phyloP scores from a whole-genome alignment of 148 eudicot species.

The Persicaria maculosa region DNA sequence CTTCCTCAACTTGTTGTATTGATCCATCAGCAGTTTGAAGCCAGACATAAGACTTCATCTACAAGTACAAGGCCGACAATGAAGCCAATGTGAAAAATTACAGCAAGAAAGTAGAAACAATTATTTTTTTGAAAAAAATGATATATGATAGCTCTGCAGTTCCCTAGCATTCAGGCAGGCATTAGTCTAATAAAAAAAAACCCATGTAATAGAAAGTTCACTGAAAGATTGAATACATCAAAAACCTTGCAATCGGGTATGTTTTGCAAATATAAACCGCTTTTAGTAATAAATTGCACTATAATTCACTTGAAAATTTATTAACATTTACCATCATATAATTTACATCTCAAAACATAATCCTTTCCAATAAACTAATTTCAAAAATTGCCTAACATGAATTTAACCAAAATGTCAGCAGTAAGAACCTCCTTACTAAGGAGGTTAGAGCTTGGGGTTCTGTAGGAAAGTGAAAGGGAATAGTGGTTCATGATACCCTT shows the following conservation, averaged over 20 bases:
- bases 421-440: too few relatives aligned
- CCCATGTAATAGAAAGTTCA: neutral
- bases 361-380: neutral
- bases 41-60: slow-evolving; percentile 86
- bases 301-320: neutral
- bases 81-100: slow-evolving; percentile 4
- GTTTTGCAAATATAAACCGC: neutral
- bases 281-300: neutral
- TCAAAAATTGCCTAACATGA: neutral
- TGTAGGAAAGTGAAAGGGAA: neutral
- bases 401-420: neutral
- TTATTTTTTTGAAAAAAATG: neutral
- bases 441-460: neutral
- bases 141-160: neutral
- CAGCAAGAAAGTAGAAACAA: neutral
- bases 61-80: slow-evolving; percentile 14
- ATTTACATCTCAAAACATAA: neutral
- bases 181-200: neutral
- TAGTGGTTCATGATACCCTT: neutral
- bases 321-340: neutral
- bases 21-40: slow-evolving; percentile 78
- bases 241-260: neutral
- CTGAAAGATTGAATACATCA: neutral
- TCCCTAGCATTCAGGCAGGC: neutral
- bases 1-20: slow-evolving; percentile 83